These are phyloP conservation scores for Fraxinus dipetala DNA, from an alignment of 305 asterid genomes.

Conservation along the genomic window DNA sequence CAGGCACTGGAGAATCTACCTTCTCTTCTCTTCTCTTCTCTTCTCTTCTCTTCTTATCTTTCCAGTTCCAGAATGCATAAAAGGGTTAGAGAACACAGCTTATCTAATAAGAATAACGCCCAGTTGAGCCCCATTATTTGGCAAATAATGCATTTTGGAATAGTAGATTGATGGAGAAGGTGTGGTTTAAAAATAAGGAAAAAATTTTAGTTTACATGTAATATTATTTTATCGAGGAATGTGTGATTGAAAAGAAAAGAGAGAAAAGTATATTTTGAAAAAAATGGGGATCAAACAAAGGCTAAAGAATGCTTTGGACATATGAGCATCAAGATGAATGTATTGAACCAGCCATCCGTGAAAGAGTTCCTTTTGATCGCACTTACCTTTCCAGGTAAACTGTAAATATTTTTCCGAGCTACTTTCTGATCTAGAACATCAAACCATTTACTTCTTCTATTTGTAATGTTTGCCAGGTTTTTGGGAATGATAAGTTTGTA, in stretches of 20 bases:
- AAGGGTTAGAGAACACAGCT: neutral
- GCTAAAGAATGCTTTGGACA: neutral
- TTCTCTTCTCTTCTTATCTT: neutral
- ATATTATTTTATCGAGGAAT: too few species aligned
- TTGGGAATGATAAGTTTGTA: neutral
- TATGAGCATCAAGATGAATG: neutral
- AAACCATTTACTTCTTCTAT: neutral
- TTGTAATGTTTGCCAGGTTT: neutral
- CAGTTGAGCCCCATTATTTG: neutral
- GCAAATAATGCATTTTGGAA: neutral
- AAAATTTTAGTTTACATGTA: too few species aligned
- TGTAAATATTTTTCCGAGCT: neutral
- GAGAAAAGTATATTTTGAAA: too few species aligned
- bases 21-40: neutral
- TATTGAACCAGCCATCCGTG: neutral
- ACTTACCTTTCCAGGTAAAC: neutral
- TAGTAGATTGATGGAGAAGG: neutral
- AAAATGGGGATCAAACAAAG: neutral
- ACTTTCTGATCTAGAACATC: neutral
- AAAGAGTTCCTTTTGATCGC: neutral
- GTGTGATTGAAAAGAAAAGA: neutral
- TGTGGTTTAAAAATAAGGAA: neutral
- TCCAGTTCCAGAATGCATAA: neutral
- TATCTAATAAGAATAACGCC: neutral
- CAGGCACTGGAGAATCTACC: neutral